These are phyloP conservation scores for Arthroderma sp. DNA, from an alignment of 2,329 filamentous ascomycete genomes.

Conservation along the genomic window DNA sequence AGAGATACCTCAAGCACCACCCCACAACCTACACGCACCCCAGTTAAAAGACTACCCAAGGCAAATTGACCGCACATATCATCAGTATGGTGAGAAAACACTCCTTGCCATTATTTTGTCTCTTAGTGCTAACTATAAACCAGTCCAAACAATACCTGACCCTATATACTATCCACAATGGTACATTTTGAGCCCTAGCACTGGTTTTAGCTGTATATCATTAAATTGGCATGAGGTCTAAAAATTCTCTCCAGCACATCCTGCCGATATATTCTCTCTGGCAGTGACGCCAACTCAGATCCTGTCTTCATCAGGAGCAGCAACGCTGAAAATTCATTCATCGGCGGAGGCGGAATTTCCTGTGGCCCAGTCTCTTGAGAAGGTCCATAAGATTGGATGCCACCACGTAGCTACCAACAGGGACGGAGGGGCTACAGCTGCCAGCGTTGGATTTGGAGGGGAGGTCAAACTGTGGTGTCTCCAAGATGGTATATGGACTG, in stretches of 20 bases:
- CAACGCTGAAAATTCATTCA: slow-evolving; percentile 66
- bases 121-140: slow-evolving; percentile 2
- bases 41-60: too few relatives aligned
- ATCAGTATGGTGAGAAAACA: too few relatives aligned
- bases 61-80: too few relatives aligned
- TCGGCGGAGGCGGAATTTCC: slow-evolving; percentile 59
- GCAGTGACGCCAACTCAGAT: slow-evolving; percentile 61
- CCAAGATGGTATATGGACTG: slow-evolving; percentile 42
- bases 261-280: slow-evolving; percentile 71
- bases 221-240: slow-evolving; percentile 18
- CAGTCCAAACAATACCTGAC: slow-evolving; percentile 98
- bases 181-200: slow-evolving; percentile 34
- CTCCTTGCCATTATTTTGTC: neutral
- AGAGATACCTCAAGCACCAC: too few relatives aligned
- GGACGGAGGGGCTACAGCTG: slow-evolving; percentile 56
- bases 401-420: slow-evolving; percentile 66
- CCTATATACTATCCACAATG: slow-evolving; percentile 77
- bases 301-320: slow-evolving; percentile 73
- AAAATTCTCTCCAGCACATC: slow-evolving; percentile 49
- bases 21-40: too few relatives aligned
- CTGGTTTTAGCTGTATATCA: neutral
- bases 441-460: slow-evolving; percentile 78
- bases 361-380: slow-evolving; percentile 62
- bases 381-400: slow-evolving; percentile 75
- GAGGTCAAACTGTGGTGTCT: slow-evolving; percentile 72